Conservation (phyloP, 2,329 filamentous ascomycete species). For the Penicillium sp. region DNA sequence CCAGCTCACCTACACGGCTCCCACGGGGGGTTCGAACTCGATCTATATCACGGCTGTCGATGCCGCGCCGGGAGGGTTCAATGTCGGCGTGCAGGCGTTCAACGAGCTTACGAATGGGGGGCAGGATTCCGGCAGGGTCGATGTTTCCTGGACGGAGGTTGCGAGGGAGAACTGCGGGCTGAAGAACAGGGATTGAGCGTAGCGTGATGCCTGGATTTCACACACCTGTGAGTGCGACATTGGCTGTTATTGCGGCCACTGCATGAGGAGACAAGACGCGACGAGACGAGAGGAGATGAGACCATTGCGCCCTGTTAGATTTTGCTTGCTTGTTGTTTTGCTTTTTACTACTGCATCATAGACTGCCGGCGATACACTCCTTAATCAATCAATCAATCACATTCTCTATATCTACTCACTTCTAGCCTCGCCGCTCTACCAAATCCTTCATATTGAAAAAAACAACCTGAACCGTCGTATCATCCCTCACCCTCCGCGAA, state of each 20-base stretch:
- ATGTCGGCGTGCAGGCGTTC: conserved; percentile 55
- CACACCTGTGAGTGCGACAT: too few species aligned
- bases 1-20: conserved; percentile 51
- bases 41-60: conserved; percentile 59
- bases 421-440: not conserved
- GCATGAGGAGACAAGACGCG: too few species aligned
- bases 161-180: conserved; percentile 23
- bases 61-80: conserved; percentile 52
- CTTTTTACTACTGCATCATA: too few species aligned
- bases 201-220: too few species aligned
- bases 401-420: not conserved
- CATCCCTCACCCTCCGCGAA: conserved; percentile 52
- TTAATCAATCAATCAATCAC: too few species aligned
- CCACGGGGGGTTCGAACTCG: conserved; percentile 39
- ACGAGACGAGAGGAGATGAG: too few species aligned
- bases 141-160: conserved; percentile 34
- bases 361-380: too few species aligned
- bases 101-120: conserved; percentile 56
- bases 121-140: conserved; percentile 48
- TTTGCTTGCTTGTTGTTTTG: too few species aligned
- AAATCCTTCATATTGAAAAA: conserved; percentile 24
- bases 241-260: too few species aligned
- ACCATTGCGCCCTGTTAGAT: too few species aligned
- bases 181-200: not conserved
- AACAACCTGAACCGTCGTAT: conserved; percentile 58